Evolutionary conservation across 1,284 basidiomycete species (phyloP), one percentile per base, ranked within the genome.

Genomic region (Cryptococcus sp.): DNA sequence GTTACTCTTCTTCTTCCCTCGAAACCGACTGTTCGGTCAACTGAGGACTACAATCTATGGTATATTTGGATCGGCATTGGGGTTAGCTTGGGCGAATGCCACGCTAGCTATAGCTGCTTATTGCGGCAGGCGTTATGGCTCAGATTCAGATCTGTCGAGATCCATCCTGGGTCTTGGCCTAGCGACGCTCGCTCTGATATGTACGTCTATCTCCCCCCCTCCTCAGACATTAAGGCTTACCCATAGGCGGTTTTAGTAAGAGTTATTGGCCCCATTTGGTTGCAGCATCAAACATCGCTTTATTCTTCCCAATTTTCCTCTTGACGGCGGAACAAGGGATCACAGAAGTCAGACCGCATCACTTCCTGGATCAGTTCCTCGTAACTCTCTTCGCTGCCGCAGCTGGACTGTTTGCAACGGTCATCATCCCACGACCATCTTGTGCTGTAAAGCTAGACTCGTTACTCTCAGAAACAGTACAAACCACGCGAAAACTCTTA

Each of bases 1-100:
- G 19, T 46, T 72, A 9, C 66, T 77, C 13, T 76, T 75, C 65
- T 77, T 73, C 61, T 75, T 76, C 41, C 74, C 75, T 0, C 54
- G 61, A n/a, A 69, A 67, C 2, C 61, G 63, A 0, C 9, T 39
- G 28, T 42, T 47, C 22, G 45, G 18, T 39, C 13, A 28, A 1
- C 14, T 46, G n/a, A 11, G 22, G 13, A 10, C 34, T 18, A 11
- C 42, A 62, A 66, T 67, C 5, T 58, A 70, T n/a, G 66, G 67
- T 7, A 44, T 74, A 1, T 18, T 64, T 7, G 74, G 67, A 1
- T 66, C 62, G 0, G 45, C 65, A 1, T 28, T 67, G 1, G 69
- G 72, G 1, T 56, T 75, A 2, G 70, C 55, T 1, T 75, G 70
- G 66, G 43, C 66, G 0, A 61, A 53, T 31, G 66, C 59, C 11